Conservation (phyloP, 768 basidiomycete genomes). For the Lentinula aciculospora region DNA sequence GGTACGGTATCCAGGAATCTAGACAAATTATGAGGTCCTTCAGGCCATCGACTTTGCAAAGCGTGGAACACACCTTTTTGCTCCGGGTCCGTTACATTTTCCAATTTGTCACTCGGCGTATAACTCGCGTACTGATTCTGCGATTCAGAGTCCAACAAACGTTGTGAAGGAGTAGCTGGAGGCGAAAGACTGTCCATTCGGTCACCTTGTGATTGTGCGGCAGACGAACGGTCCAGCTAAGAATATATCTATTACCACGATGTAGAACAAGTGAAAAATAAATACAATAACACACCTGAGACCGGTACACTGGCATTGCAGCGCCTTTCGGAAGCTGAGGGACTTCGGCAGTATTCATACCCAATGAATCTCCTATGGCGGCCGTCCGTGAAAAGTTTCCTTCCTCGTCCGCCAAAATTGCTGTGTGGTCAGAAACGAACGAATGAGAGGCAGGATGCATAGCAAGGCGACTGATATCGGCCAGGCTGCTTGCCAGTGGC, state of each 20-base stretch:
- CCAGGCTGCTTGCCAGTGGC: background rate
- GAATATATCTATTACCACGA: background rate
- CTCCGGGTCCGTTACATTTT: background rate
- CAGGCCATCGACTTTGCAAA: background rate
- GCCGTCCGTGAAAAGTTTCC: background rate
- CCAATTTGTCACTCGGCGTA: constrained; percentile 1
- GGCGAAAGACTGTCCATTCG: constrained; percentile 3
- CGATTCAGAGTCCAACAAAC: constrained; percentile 1
- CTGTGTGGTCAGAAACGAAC: background rate
- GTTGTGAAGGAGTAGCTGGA: constrained; percentile 8
- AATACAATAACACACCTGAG: constrained; percentile 1
- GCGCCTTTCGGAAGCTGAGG: constrained; percentile 6
- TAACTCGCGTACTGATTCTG: constrained; percentile 7
- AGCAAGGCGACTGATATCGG: background rate
- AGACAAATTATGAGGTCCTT: background rate
- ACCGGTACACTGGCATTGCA: background rate
- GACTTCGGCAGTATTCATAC: background rate
- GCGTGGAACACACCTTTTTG: background rate
- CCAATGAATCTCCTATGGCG: background rate
- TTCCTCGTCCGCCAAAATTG: background rate
- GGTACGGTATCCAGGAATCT: constrained; percentile 18
- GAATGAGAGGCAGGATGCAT: background rate
- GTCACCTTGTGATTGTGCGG: background rate
- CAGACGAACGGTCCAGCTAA: background rate
- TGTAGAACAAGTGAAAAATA: background rate